Evolutionary conservation across 768 basidiomycete species (phyloP).

Genomic region (Boletus vermiculosoides): DNA sequence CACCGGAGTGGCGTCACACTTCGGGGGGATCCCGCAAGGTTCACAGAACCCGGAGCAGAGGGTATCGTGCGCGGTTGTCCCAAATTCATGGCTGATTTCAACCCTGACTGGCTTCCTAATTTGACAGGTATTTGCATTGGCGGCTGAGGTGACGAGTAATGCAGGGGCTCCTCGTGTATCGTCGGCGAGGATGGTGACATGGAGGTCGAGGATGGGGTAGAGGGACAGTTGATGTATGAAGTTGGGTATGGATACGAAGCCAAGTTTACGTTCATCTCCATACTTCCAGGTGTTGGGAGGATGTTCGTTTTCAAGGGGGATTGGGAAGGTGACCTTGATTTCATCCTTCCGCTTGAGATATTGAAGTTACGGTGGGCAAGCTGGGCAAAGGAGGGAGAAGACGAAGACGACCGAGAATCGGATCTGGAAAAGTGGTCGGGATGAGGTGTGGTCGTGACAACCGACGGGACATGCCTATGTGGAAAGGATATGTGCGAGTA

Average conservation of each 20-base stretch:
- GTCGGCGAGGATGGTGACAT: conserved; percentile 46
- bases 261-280: conserved; percentile 14
- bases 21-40: conserved; percentile 16
- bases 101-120: conserved; percentile 17
- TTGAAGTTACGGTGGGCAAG: conserved; percentile 27
- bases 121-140: conserved; percentile 17
- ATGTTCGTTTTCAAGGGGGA: conserved; percentile 29
- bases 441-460: conserved; percentile 45
- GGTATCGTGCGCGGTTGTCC: conserved; percentile 15
- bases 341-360: conserved; percentile 24
- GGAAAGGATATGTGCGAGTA: conserved; percentile 29
- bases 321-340: conserved; percentile 32
- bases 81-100: conserved; percentile 10
- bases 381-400: conserved; percentile 18
- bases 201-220: conserved; percentile 57
- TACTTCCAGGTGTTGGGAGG: conserved; percentile 15
- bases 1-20: conserved; percentile 30
- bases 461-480: conserved; percentile 51
- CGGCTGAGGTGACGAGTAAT: conserved; percentile 23
- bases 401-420: conserved; percentile 9
- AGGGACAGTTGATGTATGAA: conserved; percentile 51
- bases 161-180: conserved; percentile 14
- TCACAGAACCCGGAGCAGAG: conserved; percentile 15
- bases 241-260: conserved; percentile 16
- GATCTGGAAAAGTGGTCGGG: conserved; percentile 15